Base-by-base conservation (phyloP, 2,329 filamentous ascomycete species). In the Parascedosporium putredinis region DNA sequence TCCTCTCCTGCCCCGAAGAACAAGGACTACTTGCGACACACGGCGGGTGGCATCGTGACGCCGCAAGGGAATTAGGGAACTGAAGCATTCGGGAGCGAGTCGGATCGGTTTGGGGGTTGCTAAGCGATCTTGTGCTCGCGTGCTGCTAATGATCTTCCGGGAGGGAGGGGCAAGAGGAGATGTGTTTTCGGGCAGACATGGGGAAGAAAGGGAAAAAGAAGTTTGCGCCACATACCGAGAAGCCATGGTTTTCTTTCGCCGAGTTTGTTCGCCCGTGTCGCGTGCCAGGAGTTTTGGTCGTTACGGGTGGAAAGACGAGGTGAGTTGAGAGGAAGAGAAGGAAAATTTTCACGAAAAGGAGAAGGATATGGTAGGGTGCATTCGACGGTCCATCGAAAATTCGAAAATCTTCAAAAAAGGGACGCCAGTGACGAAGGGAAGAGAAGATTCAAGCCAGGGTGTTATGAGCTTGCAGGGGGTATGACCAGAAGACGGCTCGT, bases 371-470 rank as follows among this genome's bases (percentile, higher is more conserved):
- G 27, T 7, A 42, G 18, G 38, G 38, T 20, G 38, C 20, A 22
- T 42, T 20, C 5, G 23, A 42, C 20, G 38, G 38, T 6, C 12
- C 38, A 22, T 42, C 38, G 20, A 42, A 42, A 42, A 20, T 20
- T 42, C 23, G 38, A 42, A 42, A 20, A 10, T 22, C 23, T 10
- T 10, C 16, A 20, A 42, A 42, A 45, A 31, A n/a, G n/a, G n/a
- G n/a, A n/a, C n/a, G n/a, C n/a, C n/a, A n/a, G n/a, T n/a, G n/a
- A n/a, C n/a, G n/a, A n/a, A n/a, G n/a, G n/a, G n/a, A n/a, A n/a
- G n/a, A n/a, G n/a, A n/a, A n/a, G n/a, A 34, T 31, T 50, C 25
- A 29, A 44, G 47, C 47, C 47, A 50, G 47, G 47, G 47, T 50
- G 47, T 50, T 50, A 50, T 50, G 44, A 45, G 38, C 47, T 45